Percentiles rank a stretch among this genome's conserved stretches.
Evolutionary conservation across 176 grass and related monocot genomes (phyloP).

Genomic region (Phoenix dactylifera): DNA sequence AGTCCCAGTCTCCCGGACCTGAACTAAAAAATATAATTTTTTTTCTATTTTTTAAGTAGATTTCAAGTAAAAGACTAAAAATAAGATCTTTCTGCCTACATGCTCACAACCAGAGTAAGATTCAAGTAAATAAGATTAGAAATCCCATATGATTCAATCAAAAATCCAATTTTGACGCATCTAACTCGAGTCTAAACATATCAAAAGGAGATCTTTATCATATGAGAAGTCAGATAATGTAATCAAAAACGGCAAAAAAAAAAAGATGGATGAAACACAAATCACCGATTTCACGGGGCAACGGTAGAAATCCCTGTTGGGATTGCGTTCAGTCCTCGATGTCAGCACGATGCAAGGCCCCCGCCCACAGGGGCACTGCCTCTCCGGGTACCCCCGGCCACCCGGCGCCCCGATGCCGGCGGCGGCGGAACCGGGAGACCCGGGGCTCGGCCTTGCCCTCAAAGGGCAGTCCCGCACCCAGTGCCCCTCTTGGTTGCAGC

Average conservation of each 20-base stretch:
- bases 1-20: no score
- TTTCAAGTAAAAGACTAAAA: background rate
- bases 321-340: slow-evolving; percentile 18
- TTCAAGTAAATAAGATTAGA: no score
- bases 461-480: no score
- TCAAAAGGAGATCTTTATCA: no score
- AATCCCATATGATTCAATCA: no score
- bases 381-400: slow-evolving; percentile 1
- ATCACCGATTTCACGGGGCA: slow-evolving; percentile 11
- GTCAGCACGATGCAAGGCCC: slow-evolving; percentile 19
- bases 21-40: no score
- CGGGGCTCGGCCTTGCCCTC: background rate
- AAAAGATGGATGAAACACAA: background rate
- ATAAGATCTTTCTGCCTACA: background rate
- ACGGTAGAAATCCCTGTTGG: slow-evolving; percentile 22
- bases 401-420: background rate
- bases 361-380: slow-evolving; percentile 19
- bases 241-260: background rate
- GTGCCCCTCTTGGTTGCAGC: no score
- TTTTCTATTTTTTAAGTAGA: background rate
- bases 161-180: no score
- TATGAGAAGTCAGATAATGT: no score
- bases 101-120: no score
- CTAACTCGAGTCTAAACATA: no score
- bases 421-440: slow-evolving; percentile 1